phyloP scores from a whole-genome alignment of 768 basidiomycete genomes.

The Boletus tylopilopsis region DNA sequence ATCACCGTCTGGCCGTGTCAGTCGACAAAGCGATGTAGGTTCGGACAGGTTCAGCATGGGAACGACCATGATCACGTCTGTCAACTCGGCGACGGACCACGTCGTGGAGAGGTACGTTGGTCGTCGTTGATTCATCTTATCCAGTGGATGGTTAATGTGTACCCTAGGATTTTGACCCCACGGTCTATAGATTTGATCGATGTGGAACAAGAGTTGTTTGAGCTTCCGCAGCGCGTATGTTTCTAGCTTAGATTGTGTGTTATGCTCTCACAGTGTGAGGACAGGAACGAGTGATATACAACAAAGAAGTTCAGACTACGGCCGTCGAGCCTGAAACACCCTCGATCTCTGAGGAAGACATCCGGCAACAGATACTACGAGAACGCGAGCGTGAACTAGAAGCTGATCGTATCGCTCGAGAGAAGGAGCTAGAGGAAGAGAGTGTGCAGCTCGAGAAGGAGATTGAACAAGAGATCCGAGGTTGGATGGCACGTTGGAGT shows the following conservation, averaged over 20 bases:
- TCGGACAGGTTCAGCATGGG: conserved; percentile 46
- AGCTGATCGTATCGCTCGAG: conserved; percentile 61
- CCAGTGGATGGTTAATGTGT: conserved; percentile 1
- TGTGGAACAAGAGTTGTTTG: conserved; percentile 85
- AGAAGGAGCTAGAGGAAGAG: conserved; percentile 80
- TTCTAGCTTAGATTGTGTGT: neutral
- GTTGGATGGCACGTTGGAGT: conserved; percentile 32
- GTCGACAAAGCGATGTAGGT: conserved; percentile 65
- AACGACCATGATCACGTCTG: conserved; percentile 42
- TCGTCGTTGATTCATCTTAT: neutral
- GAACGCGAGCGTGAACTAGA: conserved; percentile 68
- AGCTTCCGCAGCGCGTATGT: conserved; percentile 79
- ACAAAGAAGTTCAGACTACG: conserved; percentile 81
- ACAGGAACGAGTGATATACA: conserved; percentile 77
- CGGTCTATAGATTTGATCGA: conserved; percentile 78
- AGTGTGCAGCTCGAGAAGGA: conserved; percentile 80
- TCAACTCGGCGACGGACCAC: conserved; percentile 50
- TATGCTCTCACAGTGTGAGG: conserved; percentile 1
- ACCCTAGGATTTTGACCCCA: conserved; percentile 54
- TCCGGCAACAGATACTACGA: conserved; percentile 60
- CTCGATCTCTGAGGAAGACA: conserved; percentile 61
- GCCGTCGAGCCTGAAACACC: conserved; percentile 54
- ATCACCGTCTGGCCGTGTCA: conserved; percentile 56
- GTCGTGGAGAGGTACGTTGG: conserved; percentile 61
- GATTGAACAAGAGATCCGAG: conserved; percentile 83